These are phyloP conservation scores for Fusarium sp. DNA, from an alignment of 2,329 filamentous ascomycete species.

Conservation along the genomic window DNA sequence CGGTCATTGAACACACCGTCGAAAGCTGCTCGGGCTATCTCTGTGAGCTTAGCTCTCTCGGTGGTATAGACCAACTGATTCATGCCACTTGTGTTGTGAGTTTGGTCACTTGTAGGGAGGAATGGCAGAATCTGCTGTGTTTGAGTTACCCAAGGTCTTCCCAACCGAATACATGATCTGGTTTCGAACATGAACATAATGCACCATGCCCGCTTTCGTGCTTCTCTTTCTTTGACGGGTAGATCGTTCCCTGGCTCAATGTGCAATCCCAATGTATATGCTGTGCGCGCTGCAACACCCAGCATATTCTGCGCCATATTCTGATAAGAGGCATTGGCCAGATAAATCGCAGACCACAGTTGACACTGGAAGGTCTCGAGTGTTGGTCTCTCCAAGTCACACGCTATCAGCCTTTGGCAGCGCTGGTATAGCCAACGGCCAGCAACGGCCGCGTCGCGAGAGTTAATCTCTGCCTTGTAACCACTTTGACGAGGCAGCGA, in stretches of 20 bases:
- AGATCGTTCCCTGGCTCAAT: not conserved
- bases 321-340: not conserved
- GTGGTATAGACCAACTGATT: not conserved
- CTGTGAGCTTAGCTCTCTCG: not conserved
- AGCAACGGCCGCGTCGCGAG: not conserved
- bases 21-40: not conserved
- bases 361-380: not conserved
- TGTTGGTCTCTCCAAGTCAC: not conserved
- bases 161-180: not conserved
- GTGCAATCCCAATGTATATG: not conserved
- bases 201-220: not conserved
- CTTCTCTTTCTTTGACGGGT: not conserved
- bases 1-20: accelerated
- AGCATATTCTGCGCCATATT: not conserved
- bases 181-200: not conserved
- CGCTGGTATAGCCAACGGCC: not conserved
- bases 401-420: not conserved
- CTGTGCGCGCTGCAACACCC: not conserved
- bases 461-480: not conserved
- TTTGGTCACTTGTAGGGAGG: accelerated
- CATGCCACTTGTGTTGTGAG: accelerated
- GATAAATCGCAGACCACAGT: not conserved
- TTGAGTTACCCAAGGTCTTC: not conserved
- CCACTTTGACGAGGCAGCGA: not conserved
- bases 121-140: not conserved